phyloP scores from a whole-genome alignment of 2,329 filamentous ascomycete species.

The Lasiodiplodia gonubiensis region DNA sequence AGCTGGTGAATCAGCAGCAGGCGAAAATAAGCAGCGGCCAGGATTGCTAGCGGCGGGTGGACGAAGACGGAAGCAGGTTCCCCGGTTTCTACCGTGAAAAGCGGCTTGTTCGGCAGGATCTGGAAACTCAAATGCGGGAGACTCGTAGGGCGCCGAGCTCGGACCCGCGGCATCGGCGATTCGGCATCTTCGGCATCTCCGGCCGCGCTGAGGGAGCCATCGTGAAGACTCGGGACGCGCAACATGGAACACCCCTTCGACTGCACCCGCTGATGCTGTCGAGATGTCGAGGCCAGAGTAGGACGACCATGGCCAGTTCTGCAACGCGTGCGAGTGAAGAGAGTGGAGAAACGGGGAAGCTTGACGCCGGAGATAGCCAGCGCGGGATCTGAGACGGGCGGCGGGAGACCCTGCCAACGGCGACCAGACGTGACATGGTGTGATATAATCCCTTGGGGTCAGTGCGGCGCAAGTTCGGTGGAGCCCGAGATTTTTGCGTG shows the following conservation, averaged over 20 bases:
- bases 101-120: conserved; percentile 16
- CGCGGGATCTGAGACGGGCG: conserved; percentile 24
- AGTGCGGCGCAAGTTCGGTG: conserved; percentile 11
- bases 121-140: conserved; percentile 1
- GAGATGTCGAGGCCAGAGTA: background rate
- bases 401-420: conserved; percentile 5
- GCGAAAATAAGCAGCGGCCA: conserved; percentile 6
- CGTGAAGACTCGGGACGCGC: conserved; percentile 4
- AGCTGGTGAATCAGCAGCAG: conserved; percentile 16
- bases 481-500: conserved; percentile 9
- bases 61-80: background rate
- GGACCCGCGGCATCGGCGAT: conserved; percentile 1
- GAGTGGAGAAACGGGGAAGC: conserved; percentile 11
- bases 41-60: background rate
- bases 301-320: background rate
- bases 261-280: background rate
- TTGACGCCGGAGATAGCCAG: conserved; percentile 12
- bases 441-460: background rate
- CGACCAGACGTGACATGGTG: conserved; percentile 11
- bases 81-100: conserved; percentile 14
- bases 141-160: conserved; percentile 5
- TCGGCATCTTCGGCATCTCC: conserved; percentile 22
- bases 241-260: background rate
- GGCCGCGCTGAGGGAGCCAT: background rate
- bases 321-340: background rate